Evolutionary conservation across 208 protist species (phyloP), one percentile per base, ranked within the genome.

Genomic region (Acanthamoeba polyphaga): DNA sequence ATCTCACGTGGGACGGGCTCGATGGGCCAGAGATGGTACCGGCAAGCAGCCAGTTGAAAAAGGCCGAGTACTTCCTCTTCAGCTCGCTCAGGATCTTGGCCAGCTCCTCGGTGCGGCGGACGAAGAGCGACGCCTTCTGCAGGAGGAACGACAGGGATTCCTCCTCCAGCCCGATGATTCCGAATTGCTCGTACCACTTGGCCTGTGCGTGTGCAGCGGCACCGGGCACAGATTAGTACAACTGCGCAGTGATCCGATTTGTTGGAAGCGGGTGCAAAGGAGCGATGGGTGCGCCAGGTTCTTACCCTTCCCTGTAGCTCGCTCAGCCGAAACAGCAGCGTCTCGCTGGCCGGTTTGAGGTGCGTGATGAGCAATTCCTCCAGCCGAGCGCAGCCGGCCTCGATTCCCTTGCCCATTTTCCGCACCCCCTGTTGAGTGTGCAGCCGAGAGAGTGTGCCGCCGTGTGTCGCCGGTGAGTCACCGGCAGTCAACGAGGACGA

Each of bases 131-230:
- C n/a, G 87, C 55, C 87, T 76, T 76, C 87, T 68, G 64, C 4
- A 92, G 43, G 24, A 92, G 55, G 62, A 58, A 68, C 9, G 87
- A 92, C n/a, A 92, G 62, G 46, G 87, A 53, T 17, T 76, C 43
- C 60, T 92, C 87, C 60, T 92, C 87, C 34, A 92, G 64, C 2
- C 87, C 87, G 38, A 92, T 58, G 24, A 92, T 34, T 3, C 87
- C 87, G 43, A 92, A 92, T 49, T 76, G 87, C 38, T 92, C 87
- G 17, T 76, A 76, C 87, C 87, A 92, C 62, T 92, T 68, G 64
- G 87, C 55, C 87, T 76, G 5, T 29, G 51, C 27, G 53, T 12
- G 53, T 2, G 53, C 53, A 22, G 53, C 7, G 53, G 12, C 46
- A 22, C 62, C 9, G 6, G 53, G 19, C 17, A 9, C 53, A 3